Evolutionary conservation across 2,329 filamentous ascomycete genomes (phyloP), one percentile per base, ranked within the genome.

Genomic region (Talaromyces rugulosus): DNA sequence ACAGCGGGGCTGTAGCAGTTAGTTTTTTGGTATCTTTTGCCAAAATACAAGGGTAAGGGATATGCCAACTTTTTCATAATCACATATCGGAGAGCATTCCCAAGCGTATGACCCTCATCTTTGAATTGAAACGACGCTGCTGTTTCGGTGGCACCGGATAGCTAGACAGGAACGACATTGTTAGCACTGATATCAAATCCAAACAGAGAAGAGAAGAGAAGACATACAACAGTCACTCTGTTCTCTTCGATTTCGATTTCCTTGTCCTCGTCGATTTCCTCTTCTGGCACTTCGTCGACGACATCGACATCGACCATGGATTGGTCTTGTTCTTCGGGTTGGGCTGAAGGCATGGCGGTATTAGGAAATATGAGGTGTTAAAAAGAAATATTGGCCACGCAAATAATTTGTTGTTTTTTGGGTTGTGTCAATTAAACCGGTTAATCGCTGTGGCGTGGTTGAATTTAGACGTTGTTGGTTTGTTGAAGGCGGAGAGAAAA

Each of bases 81-180:
- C 66, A 97, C 89, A 74, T 93, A 98, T 71, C 95, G 86, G 69
- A 99, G 80, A 9, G 93, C 92, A 77, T 99, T 99, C 31, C 95
- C 95, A 58, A 99, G 82, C 0, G 95, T 99, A 77, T 99, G 95
- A 51, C 96, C 92, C 80, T 99, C 95, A 53, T 91, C 88, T 63
- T 90, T 87, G 70, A 99, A 96, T 74, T 98, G 91, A 74, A 98
- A 99, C 16, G 92, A 96, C 33, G 95, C 95, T 4, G 93, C 93
- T 8, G 89, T 94, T 56, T 94, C 90, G 16, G 78, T 89, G 60
- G 91, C 90, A 55, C 93, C 93, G 40, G 92, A 89, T 31, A 97
- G 82, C 94, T 97, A 28, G 12, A 14, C 16, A 14, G 12, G 28
- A 18, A 18, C 51, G 4, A n/a, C 18, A 33, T 34, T 28, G 42